Conservation (phyloP, 2,329 filamentous ascomycete species). For the Alternaria triticina region DNA sequence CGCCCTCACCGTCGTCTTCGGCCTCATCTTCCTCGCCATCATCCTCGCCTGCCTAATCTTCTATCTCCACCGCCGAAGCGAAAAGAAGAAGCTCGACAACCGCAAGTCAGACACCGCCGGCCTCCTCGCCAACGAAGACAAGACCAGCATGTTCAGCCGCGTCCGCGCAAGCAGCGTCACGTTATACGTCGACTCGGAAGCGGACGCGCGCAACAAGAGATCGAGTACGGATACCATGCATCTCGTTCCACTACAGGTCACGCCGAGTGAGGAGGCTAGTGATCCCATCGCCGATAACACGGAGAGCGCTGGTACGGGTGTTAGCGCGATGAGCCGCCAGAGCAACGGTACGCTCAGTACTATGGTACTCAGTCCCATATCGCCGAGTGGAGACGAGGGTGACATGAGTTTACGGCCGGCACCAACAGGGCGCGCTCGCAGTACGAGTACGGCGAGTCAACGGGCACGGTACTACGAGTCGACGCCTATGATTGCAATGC, state of each 20-base stretch:
- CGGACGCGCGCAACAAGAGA: conserved; percentile 22
- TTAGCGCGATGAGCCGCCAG: conserved; percentile 25
- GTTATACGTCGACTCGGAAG: conserved; percentile 36
- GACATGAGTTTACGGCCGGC: conserved; percentile 23
- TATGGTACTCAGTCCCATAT: conserved; percentile 31
- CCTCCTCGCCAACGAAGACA: conserved; percentile 40
- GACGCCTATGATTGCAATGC: conserved; percentile 25
- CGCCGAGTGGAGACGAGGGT: conserved; percentile 17
- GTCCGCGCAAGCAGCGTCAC: conserved; percentile 37
- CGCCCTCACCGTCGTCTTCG: conserved; percentile 33
- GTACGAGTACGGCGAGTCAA: conserved; percentile 36
- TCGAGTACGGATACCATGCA: conserved; percentile 31
- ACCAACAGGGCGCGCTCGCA: conserved; percentile 25
- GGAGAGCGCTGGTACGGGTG: conserved; percentile 28
- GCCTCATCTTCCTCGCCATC: conserved; percentile 29
- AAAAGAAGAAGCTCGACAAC: conserved; percentile 33
- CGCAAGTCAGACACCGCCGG: conserved; percentile 29
- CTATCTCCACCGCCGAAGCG: conserved; percentile 25
- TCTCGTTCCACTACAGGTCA: conserved; percentile 38
- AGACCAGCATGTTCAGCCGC: conserved; percentile 42
- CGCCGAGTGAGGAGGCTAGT: conserved; percentile 23
- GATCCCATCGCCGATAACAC: conserved; percentile 16
- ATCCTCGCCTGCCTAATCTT: conserved; percentile 26
- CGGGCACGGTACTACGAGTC: conserved; percentile 39
- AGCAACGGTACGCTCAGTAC: conserved; percentile 27